These are phyloP conservation scores for Pholiota adiposa DNA, from an alignment of 1,284 basidiomycete species.

Conservation along the genomic window DNA sequence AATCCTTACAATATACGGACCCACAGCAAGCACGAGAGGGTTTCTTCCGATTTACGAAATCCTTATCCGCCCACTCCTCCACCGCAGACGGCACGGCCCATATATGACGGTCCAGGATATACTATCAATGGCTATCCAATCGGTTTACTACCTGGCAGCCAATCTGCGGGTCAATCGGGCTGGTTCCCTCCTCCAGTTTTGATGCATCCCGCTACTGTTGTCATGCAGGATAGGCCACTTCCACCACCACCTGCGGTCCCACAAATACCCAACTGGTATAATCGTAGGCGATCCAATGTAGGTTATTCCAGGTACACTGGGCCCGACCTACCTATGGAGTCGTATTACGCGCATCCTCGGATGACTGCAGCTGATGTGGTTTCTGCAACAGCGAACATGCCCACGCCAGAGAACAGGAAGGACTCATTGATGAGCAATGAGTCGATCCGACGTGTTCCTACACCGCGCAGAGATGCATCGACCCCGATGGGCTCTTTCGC, in stretches of 20 bases:
- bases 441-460: no score
- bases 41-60: neutral
- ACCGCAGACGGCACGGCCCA: neutral
- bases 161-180: no score
- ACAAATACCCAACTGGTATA: no score
- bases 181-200: no score
- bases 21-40: neutral
- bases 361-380: neutral
- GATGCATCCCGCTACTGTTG: no score
- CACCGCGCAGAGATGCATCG: no score
- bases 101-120: neutral
- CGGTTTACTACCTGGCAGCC: neutral
- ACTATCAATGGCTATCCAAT: neutral
- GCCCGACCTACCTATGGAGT: neutral
- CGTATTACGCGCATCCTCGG: neutral
- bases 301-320: no score
- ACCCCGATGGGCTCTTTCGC: no score
- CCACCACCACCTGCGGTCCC: no score
- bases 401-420: neutral
- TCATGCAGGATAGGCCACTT: no score
- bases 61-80: neutral
- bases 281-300: neutral
- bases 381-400: neutral
- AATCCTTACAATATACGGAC: neutral
- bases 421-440: neutral